Evolutionary conservation across 2,329 filamentous ascomycete genomes (phyloP).

Genomic region (Amauroascus niger): DNA sequence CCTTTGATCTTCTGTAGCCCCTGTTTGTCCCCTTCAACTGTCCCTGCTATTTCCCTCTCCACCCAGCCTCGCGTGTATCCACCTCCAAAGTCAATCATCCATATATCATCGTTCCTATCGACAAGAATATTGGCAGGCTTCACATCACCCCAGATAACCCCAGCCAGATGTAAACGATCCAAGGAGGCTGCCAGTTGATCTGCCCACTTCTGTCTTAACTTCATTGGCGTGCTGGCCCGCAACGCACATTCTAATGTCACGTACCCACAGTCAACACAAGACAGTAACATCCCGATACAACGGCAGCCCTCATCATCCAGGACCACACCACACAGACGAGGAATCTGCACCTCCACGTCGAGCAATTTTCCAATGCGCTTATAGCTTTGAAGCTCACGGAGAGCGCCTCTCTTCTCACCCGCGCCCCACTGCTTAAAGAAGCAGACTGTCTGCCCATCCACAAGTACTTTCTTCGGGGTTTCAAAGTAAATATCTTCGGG

Average conservation of each 20-base stretch:
- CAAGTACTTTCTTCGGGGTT: constrained; percentile 8
- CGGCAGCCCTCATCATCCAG: neutral
- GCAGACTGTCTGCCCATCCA: constrained; percentile 10
- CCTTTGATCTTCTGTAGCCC: constrained; percentile 7
- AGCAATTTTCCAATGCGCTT: constrained; percentile 9
- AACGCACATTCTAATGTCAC: constrained; percentile 1
- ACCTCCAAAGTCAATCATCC: constrained; percentile 23
- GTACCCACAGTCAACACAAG: constrained; percentile 5
- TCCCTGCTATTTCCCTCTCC: neutral
- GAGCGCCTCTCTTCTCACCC: constrained; percentile 7
- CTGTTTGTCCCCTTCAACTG: constrained; percentile 6
- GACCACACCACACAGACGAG: constrained; percentile 9
- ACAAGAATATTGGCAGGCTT: constrained; percentile 24
- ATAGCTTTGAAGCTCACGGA: constrained; percentile 11
- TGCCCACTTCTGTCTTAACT: neutral
- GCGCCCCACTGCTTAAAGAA: constrained; percentile 7
- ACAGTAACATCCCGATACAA: constrained; percentile 10
- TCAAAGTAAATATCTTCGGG: neutral
- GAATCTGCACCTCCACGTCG: constrained; percentile 1
- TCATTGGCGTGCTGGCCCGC: neutral
- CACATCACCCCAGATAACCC: constrained; percentile 22
- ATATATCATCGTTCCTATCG: constrained; percentile 18
- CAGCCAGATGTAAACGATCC: neutral
- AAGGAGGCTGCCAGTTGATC: constrained; percentile 1
- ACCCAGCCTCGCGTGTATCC: constrained; percentile 11